Conservation (phyloP, 176 grass and related monocot genomes). For the Zoysia pacifica region DNA sequence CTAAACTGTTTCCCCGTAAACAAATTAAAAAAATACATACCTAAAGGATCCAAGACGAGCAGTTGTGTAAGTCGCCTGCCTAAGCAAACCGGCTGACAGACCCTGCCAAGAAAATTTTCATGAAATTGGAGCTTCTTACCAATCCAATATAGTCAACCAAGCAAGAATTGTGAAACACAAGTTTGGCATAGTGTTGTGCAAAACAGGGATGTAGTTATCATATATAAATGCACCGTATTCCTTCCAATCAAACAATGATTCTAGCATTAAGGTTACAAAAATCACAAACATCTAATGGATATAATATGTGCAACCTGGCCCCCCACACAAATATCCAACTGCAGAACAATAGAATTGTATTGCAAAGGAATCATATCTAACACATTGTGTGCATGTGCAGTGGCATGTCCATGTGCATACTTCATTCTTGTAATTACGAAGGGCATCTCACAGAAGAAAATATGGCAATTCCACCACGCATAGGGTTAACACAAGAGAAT, state of each 20-base stretch:
- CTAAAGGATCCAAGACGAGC: constrained; percentile 97
- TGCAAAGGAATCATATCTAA: neutral
- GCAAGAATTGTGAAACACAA: neutral
- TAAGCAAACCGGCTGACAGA: constrained; percentile 91
- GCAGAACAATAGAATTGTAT: neutral
- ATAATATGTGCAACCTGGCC: neutral
- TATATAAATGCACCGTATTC: neutral
- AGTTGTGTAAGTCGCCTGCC: constrained; percentile 94
- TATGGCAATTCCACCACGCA: neutral
- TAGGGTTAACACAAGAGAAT: neutral
- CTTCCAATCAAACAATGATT: neutral
- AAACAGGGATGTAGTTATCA: neutral
- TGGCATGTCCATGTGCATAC: neutral
- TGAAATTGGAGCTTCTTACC: constrained; percentile 16
- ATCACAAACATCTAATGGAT: neutral
- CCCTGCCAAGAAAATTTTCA: constrained; percentile 56
- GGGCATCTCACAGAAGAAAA: neutral
- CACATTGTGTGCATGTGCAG: neutral
- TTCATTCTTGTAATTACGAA: neutral
- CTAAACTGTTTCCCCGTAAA: neutral
- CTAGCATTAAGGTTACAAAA: neutral
- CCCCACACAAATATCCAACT: neutral
- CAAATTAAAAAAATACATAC: constrained; percentile 34
- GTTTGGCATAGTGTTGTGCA: neutral
- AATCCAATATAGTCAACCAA: neutral